phyloP scores from a whole-genome alignment of 2,329 filamentous ascomycete genomes.

The Bipolaris zeicola region DNA sequence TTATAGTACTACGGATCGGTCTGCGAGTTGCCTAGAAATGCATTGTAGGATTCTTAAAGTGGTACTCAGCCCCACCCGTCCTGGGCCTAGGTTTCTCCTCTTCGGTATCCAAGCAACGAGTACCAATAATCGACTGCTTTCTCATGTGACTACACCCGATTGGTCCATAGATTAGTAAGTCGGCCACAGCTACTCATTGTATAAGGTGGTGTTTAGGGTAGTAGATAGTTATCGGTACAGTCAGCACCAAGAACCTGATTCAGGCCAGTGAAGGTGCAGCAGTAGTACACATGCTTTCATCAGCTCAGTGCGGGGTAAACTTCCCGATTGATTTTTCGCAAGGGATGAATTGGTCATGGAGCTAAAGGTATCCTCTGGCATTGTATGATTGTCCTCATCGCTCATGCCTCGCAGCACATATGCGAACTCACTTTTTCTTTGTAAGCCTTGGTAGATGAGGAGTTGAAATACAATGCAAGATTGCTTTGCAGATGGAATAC shows the following conservation, averaged over 20 bases:
- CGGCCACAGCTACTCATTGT: neutral
- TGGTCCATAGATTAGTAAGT: neutral
- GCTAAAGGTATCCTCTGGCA: neutral
- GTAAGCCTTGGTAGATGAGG: neutral
- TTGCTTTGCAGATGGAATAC: neutral
- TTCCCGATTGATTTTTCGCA: neutral
- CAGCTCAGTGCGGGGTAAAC: neutral
- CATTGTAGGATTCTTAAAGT: no score
- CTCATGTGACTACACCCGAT: neutral
- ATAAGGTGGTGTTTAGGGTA: neutral
- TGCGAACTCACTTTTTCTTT: neutral
- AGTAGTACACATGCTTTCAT: neutral
- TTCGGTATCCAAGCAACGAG: neutral
- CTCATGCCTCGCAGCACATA: neutral
- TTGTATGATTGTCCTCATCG: neutral
- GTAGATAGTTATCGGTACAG: neutral
- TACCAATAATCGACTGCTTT: neutral
- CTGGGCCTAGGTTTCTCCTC: neutral
- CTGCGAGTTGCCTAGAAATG: neutral
- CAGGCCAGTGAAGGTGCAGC: neutral
- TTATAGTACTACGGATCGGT: neutral
- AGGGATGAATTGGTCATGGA: neutral
- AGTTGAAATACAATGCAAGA: neutral
- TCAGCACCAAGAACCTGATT: neutral
- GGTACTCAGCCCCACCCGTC: neutral